Evolutionary conservation across 495 filamentous ascomycete genomes (phyloP), one percentile per base, ranked within the genome.

Genomic region (Penicillium chermesinum): DNA sequence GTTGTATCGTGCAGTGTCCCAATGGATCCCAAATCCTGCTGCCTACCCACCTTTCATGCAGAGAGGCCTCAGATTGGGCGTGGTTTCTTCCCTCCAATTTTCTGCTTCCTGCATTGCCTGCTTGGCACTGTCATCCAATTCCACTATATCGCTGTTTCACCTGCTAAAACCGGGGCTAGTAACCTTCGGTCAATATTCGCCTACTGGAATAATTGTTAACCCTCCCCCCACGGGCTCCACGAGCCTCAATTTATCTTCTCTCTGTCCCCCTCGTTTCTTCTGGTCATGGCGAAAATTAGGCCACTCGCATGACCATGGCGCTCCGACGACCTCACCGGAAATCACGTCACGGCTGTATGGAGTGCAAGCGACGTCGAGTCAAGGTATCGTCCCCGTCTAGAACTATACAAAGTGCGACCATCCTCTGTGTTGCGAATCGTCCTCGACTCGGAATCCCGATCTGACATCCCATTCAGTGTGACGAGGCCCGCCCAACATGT

Each of bases 301-400:
- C 18, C 38, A 22, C 16, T 48, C 39, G 41, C 44, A 35, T 61
- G 51, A 64, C 49, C 34, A 67, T 67, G 64, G 62, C 62, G 44
- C 62, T 61, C 36, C 53, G 64, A 57, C 55, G 64, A 54, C 60
- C 58, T 19, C 64, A 67, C 48, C 55, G 60, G 25, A 67, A 67
- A 59, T 65, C 62, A 32, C 57, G 64, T 20, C 56, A 67, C 44
- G 64, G 64, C 45, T 67, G 64, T 38, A 9, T 56, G 45, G 62
- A 67, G 50, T 67, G 64, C 49, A 67, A 67, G 50, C 53, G 62
- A 22, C 52, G 64, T 45, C 58, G 67, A 55, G 67, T 73, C 10
- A 73, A 73, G 67, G 69, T 72, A 57, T 33, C n/a, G n/a, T n/a
- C n/a, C n/a, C n/a, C n/a, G n/a, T n/a, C n/a, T n/a, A n/a, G n/a